phyloP scores from a whole-genome alignment of 1,284 basidiomycete species.

The Sanghuangporus sanghuang region DNA sequence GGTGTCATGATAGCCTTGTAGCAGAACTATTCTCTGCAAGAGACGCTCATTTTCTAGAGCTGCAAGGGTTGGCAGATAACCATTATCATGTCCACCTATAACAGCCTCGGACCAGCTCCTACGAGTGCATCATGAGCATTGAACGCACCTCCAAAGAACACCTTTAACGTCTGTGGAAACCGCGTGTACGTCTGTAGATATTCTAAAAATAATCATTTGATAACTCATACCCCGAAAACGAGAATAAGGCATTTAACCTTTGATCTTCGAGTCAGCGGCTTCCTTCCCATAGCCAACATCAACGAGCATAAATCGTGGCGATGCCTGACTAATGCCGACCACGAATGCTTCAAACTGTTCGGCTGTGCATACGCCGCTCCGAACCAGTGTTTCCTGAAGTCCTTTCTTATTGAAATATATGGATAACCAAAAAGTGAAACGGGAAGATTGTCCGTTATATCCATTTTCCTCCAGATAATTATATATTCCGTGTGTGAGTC shows the following conservation, averaged over 20 bases:
- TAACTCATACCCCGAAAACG: neutral
- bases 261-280: slow-evolving; percentile 64
- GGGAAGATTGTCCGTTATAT: slow-evolving; percentile 23
- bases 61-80: slow-evolving; percentile 43
- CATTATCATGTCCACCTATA: slow-evolving; percentile 38
- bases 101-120: neutral
- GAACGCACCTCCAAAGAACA: slow-evolving; percentile 63
- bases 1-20: slow-evolving; percentile 45
- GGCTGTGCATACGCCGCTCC: slow-evolving; percentile 48
- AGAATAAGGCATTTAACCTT: slow-evolving; percentile 40
- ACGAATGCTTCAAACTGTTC: slow-evolving; percentile 65
- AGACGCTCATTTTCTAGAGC: slow-evolving; percentile 55
- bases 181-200: slow-evolving; percentile 69
- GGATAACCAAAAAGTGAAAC: slow-evolving; percentile 66
- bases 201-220: slow-evolving; percentile 37
- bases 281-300: slow-evolving; percentile 70
- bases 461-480: slow-evolving; percentile 45
- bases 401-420: slow-evolving; percentile 62
- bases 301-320: slow-evolving; percentile 60
- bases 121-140: neutral
- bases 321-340: slow-evolving; percentile 66
- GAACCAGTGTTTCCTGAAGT: slow-evolving; percentile 44
- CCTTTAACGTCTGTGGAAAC: slow-evolving; percentile 68
- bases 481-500: slow-evolving; percentile 58
- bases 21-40: slow-evolving; percentile 59